Evolutionary conservation across 139 green algal species (phyloP), one percentile per base, ranked within the genome.

Genomic region (Mychonastes homosphaera): DNA sequence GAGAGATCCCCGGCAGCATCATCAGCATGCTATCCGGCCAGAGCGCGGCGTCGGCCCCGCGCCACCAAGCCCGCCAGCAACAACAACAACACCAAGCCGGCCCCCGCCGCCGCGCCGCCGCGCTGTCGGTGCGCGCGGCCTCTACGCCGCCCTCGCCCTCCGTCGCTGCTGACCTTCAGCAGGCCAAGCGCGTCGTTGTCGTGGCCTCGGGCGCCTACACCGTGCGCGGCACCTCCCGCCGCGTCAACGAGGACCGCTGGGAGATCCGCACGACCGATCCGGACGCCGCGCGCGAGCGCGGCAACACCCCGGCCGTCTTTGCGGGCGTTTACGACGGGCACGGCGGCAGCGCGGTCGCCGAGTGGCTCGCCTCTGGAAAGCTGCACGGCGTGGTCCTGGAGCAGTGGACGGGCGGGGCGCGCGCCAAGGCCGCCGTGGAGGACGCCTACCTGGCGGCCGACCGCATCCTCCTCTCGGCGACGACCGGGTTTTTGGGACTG

Each of bases 401-500:
- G 27, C 34, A 74, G 35, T 94, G 85, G 86, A 19, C 58, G 21
- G 64, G 43, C 23, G 52, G 43, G 0, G n/a, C 34, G 1, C 40
- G 34, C 3, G 63, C 83, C 5, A 70, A 86, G 62, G 34, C 52
- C 1, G 49, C 39, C 64, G 58, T 87, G 4, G 50, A 39, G 1
- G 70, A 79, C 44, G 71, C 73, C 21, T 84, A 64, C 64, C 35
- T 71, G 19, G 63, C 62, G 29, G 76, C 78, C 13, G 84, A 92
- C 56, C 60, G 59, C 49, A 62, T 75, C 56, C 70, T 93, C 54
- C 68, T 91, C 57, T 26, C 62, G 13, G 67, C 73, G 29, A 83
- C 81, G 56, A 54, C 41, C 53, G 84, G 87, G 21, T 89, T 95
- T 57, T 76, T 94, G 67, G 85, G 84, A 30, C 67, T 84, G 58